A percentile compares a stretch with the other conserved stretches of the same genome.
Evolutionary conservation across 768 basidiomycete species (phyloP).

Genomic region (Imleria badia): DNA sequence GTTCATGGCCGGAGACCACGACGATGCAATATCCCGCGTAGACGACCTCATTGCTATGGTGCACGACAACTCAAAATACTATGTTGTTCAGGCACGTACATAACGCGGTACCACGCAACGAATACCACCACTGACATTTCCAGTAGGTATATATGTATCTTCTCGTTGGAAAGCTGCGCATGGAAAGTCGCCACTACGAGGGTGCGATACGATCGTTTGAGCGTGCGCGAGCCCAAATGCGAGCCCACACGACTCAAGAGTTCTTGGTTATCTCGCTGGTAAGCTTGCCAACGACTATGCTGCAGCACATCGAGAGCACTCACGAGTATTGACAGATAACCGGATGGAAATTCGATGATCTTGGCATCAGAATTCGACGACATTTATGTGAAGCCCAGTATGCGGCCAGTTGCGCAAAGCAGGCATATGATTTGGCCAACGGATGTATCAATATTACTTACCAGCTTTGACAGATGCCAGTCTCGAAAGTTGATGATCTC

Average conservation of each 20-base stretch:
- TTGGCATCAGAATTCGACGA: background rate
- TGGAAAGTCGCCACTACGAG: background rate
- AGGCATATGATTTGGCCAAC: background rate
- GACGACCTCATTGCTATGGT: background rate
- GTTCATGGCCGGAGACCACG: background rate
- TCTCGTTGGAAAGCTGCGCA: background rate
- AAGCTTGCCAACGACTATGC: background rate
- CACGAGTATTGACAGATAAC: background rate
- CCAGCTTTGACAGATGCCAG: too few species aligned
- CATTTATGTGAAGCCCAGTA: background rate
- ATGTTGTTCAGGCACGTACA: background rate
- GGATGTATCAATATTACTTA: too few species aligned
- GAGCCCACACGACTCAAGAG: background rate
- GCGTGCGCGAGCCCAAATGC: background rate
- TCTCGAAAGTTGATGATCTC: too few species aligned
- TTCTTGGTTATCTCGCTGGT: background rate
- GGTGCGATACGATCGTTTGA: background rate
- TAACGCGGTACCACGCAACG: background rate
- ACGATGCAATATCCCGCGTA: background rate
- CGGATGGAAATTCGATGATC: background rate
- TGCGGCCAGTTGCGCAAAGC: background rate
- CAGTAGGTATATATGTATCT: background rate
- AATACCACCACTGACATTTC: background rate
- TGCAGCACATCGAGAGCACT: too few species aligned
- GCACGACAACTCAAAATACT: background rate